Evolutionary conservation across 2,329 filamentous ascomycete species (phyloP).

Genomic region (Fusarium praegraminearum): DNA sequence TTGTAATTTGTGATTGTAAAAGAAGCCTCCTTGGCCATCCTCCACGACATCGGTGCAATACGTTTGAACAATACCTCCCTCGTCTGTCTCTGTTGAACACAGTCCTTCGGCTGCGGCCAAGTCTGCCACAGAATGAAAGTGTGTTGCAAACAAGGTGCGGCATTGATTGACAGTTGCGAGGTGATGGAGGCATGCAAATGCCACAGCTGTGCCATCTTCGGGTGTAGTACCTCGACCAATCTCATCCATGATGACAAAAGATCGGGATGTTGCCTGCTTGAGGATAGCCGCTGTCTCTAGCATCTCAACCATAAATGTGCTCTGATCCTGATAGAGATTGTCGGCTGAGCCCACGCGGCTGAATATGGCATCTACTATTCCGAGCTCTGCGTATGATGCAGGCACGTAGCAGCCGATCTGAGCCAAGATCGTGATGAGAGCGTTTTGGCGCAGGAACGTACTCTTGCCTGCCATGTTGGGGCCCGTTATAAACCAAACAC

Average conservation of each 20-base stretch:
- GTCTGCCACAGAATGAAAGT: constrained; percentile 89
- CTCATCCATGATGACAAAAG: constrained; percentile 98
- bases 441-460: constrained; percentile 95
- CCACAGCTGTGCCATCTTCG: constrained; percentile 89
- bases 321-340: constrained; percentile 93
- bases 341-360: constrained; percentile 94
- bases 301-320: constrained; percentile 99
- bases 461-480: constrained; percentile 99
- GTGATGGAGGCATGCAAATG: constrained; percentile 88
- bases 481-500: constrained; percentile 76
- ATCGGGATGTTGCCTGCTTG: constrained; percentile 82
- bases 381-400: constrained; percentile 85
- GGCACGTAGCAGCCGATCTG: constrained; percentile 95
- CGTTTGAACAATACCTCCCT: constrained; percentile 66
- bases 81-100: constrained; percentile 51
- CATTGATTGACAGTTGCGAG: constrained; percentile 81
- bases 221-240: constrained; percentile 95
- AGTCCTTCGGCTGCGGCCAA: constrained; percentile 70
- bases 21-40: constrained; percentile 76
- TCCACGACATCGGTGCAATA: constrained; percentile 94
- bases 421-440: constrained; percentile 91
- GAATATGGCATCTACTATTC: constrained; percentile 96
- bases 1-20: constrained; percentile 85
- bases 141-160: constrained; percentile 90
- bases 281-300: constrained; percentile 93